A percentile compares a stretch with the other conserved stretches of the same genome.
phyloP scores from a whole-genome alignment of 2,329 filamentous ascomycete genomes.

The Grosmannia penicillata region DNA sequence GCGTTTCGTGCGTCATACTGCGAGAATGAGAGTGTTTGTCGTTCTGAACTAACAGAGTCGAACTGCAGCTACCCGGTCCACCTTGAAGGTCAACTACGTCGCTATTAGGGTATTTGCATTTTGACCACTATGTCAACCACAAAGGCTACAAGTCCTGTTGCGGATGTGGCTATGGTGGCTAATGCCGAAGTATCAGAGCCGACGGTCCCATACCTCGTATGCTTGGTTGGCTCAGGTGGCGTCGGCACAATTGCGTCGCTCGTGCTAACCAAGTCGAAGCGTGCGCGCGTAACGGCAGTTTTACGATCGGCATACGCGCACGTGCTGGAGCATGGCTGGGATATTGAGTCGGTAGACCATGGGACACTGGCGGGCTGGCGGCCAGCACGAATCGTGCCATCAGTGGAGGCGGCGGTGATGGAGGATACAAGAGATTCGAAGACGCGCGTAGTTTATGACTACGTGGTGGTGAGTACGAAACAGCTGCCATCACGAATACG shows the following conservation, averaged over 20 bases:
- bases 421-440: neutral
- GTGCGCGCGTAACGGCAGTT: slow-evolving; percentile 8
- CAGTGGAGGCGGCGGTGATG: slow-evolving; percentile 1
- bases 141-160: too few relatives aligned
- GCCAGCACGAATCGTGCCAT: slow-evolving; percentile 7
- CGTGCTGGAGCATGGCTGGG: slow-evolving; percentile 8
- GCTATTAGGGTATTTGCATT: too few relatives aligned
- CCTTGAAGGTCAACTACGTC: too few relatives aligned
- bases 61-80: too few relatives aligned
- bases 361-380: slow-evolving; percentile 6
- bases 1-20: too few relatives aligned
- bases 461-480: slow-evolving; percentile 9
- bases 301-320: slow-evolving; percentile 7
- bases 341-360: slow-evolving; percentile 9
- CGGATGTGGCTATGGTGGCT: too few relatives aligned
- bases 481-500: slow-evolving; percentile 5
- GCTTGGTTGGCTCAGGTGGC: slow-evolving; percentile 8
- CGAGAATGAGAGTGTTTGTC: too few relatives aligned
- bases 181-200: too few relatives aligned
- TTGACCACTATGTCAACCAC: too few relatives aligned
- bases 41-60: too few relatives aligned
- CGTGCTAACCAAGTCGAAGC: slow-evolving; percentile 7
- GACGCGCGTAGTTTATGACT: slow-evolving; percentile 3
- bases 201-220: slow-evolving; percentile 6
- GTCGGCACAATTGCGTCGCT: slow-evolving; percentile 10